Percentiles rank a stretch among this genome's conserved stretches.
These are phyloP conservation scores for Gynostemma pentaphyllum DNA, from an alignment of 306 rosid genomes.

Conservation along the genomic window DNA sequence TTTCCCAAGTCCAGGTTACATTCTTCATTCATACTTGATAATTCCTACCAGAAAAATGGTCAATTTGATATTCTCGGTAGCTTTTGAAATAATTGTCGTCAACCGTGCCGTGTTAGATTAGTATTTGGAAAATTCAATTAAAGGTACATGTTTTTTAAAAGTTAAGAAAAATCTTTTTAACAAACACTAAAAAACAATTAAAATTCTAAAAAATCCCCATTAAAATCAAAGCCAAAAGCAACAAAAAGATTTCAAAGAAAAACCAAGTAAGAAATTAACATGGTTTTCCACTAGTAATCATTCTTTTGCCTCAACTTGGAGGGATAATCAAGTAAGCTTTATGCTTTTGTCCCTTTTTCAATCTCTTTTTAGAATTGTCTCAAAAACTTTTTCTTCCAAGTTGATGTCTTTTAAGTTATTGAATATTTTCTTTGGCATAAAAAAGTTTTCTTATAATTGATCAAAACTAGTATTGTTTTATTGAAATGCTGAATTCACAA, in stretches of 20 bases:
- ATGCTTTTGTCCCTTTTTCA: slow-evolving; percentile 8
- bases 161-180: no score
- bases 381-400: slow-evolving; percentile 1
- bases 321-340: slow-evolving; percentile 1
- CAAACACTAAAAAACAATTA: no score
- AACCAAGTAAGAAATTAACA: not conserved
- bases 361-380: slow-evolving; percentile 15
- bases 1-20: not conserved
- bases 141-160: no score
- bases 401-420: slow-evolving; percentile 5
- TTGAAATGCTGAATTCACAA: not conserved
- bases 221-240: no score
- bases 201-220: no score
- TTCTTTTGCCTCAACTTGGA: slow-evolving; percentile 10
- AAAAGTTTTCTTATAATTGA: not conserved
- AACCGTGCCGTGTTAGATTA: no score
- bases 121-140: no score
- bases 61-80: no score
- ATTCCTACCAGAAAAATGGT: not conserved
- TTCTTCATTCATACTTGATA: not conserved
- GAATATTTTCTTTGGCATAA: not conserved
- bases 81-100: no score
- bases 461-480: no score
- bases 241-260: not conserved
- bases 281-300: not conserved